Evolutionary conservation across 768 basidiomycete genomes (phyloP), one percentile per base, ranked within the genome.

Genomic region (Russula olivacea): DNA sequence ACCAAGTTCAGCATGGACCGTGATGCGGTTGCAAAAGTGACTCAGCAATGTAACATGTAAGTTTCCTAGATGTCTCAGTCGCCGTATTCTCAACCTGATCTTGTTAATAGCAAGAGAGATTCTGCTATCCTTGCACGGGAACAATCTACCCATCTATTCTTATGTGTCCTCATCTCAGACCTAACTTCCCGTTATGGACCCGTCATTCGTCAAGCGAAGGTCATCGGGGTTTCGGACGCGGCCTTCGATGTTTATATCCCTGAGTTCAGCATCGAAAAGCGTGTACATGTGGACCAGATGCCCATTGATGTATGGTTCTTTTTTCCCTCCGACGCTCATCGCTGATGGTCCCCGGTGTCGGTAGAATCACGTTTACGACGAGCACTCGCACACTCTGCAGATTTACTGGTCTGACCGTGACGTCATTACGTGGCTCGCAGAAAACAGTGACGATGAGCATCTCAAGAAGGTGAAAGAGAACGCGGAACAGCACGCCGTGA

Each of bases 281-380:
- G 97, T 41, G 95, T 98, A 3, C 97, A 98, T 70, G 92, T 95
- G 47, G 97, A 98, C 72, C 94, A 98, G 76, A 97, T 99, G 92
- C 96, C 97, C 28, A 92, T 97, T 62, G 93, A 97, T 68, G 93
- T 94, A 71, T 76, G 87, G 75, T 10, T 51, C 14, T 36, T 38
- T 23, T 23, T 45, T 23, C 58, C 50, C 1, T 36, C 49, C 6
- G 52, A 23, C 15, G 4, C 58, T 3, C 36, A 10, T 45, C 36
- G 28, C 34, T 55, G 25, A 54, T 41, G 23, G 19, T 23, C 40
- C 49, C 51, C 4, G 34, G 57, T 49, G 61, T 54, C 5, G 2
- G 5, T 67, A 96, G 89, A 98, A 96, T 69, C 89, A 93, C 71
- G 93, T 98, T 56, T 93, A 93, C 72, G 95, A 98, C 71, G 96